phyloP scores from a whole-genome alignment of 768 basidiomycete species.

The Pluteus cervinus region DNA sequence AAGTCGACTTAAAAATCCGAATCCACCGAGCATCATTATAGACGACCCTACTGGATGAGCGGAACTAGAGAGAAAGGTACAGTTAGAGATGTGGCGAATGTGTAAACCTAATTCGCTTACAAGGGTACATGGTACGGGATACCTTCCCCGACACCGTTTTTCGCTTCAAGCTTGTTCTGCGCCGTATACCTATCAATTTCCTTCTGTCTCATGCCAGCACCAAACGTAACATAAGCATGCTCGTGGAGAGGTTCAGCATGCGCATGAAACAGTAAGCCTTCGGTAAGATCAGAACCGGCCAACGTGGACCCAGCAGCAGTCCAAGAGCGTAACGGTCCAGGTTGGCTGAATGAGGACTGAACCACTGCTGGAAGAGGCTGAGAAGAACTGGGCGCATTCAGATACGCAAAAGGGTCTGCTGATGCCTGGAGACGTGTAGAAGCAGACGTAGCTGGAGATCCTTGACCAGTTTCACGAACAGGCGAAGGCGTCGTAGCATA shows the following conservation, averaged over 20 bases:
- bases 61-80: conserved; percentile 35
- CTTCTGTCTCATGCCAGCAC: conserved; percentile 81
- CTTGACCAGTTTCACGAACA: too few relatives aligned
- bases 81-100: conserved; percentile 3
- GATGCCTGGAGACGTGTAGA: conserved; percentile 7
- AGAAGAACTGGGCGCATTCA: background rate
- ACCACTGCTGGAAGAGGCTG: background rate
- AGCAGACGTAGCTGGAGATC: too few relatives aligned
- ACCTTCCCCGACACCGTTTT: conserved; percentile 38
- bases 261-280: conserved; percentile 27
- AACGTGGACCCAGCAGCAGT: too few relatives aligned
- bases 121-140: conserved; percentile 81
- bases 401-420: conserved; percentile 4
- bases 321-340: conserved; percentile 30
- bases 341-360: conserved; percentile 22
- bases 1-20: conserved; percentile 80
- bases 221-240: conserved; percentile 80
- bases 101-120: conserved; percentile 34
- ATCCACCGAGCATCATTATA: conserved; percentile 81
- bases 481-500: conserved; percentile 6
- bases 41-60: conserved; percentile 78
- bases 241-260: conserved; percentile 57
- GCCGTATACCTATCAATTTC: conserved; percentile 77
- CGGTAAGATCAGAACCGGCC: too few relatives aligned
- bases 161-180: conserved; percentile 56